Percentiles rank a stretch among this genome's conserved stretches.
These are phyloP conservation scores for Boletus smithii DNA, from an alignment of 1,284 basidiomycete genomes.

Conservation along the genomic window DNA sequence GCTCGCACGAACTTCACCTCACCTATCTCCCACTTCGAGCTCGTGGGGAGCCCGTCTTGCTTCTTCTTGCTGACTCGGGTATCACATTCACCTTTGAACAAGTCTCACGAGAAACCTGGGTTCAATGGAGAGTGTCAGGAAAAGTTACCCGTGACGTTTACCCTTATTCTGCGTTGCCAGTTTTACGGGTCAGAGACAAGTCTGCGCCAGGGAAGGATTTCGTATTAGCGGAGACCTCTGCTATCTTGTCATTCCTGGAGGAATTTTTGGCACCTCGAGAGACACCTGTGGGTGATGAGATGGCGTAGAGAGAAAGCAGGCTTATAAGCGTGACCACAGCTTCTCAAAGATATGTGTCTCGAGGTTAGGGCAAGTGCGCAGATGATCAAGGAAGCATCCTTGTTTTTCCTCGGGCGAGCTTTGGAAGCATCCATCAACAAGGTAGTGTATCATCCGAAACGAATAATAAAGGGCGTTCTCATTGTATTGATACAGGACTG, in stretches of 20 bases:
- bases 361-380: conserved; percentile 15
- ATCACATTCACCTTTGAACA: conserved; percentile 20
- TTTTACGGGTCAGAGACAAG: conserved; percentile 22
- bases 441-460: too few species aligned
- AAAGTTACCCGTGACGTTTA: conserved; percentile 18
- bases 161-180: conserved; percentile 26
- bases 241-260: conserved; percentile 24
- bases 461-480: too few species aligned
- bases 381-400: conserved; percentile 28
- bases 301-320: not conserved
- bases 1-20: conserved; percentile 17
- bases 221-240: conserved; percentile 27
- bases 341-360: conserved; percentile 19
- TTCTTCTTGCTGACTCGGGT: conserved; percentile 27
- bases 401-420: conserved; percentile 22
- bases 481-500: conserved; percentile 16
- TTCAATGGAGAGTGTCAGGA: conserved; percentile 14
- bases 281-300: conserved; percentile 11
- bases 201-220: conserved; percentile 12
- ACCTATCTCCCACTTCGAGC: conserved; percentile 23
- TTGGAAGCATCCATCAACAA: conserved; percentile 9
- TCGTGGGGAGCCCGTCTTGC: conserved; percentile 27
- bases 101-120: conserved; percentile 16
- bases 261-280: conserved; percentile 17
- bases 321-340: conserved; percentile 17